These are phyloP conservation scores for Nicotiana knightiana DNA, from an alignment of 257 asterid genomes.

Conservation along the genomic window DNA sequence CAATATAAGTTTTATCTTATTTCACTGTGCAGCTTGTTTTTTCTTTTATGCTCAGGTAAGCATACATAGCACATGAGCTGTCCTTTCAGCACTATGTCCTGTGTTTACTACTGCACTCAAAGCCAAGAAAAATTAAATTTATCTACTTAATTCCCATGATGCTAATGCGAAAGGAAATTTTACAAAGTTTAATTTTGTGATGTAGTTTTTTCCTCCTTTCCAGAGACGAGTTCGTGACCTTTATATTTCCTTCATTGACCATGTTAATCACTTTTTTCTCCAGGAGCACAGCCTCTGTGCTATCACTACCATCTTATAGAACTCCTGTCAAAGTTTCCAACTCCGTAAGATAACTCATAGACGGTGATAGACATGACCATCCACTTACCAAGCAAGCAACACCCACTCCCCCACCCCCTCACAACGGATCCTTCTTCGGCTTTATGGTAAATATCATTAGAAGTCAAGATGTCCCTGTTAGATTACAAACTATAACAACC, in stretches of 20 bases:
- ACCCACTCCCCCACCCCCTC: background rate
- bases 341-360: background rate
- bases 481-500: background rate
- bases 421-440: background rate
- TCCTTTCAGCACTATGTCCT: background rate
- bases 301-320: background rate
- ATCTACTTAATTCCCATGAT: background rate
- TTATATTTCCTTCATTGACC: background rate
- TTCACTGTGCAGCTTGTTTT: background rate
- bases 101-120: background rate
- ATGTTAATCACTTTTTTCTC: background rate
- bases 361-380: background rate
- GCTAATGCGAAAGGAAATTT: background rate
- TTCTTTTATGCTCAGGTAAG: background rate
- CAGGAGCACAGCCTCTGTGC: background rate
- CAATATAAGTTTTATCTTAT: background rate
- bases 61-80: background rate
- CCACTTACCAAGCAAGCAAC: background rate
- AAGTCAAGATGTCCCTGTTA: background rate
- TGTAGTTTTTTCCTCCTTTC: background rate
- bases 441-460: background rate
- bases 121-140: background rate
- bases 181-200: background rate
- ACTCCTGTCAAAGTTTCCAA: background rate
- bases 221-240: background rate